These are phyloP conservation scores for Dryadomyces sulphureus DNA, from an alignment of 2,329 filamentous ascomycete species.

Conservation along the genomic window DNA sequence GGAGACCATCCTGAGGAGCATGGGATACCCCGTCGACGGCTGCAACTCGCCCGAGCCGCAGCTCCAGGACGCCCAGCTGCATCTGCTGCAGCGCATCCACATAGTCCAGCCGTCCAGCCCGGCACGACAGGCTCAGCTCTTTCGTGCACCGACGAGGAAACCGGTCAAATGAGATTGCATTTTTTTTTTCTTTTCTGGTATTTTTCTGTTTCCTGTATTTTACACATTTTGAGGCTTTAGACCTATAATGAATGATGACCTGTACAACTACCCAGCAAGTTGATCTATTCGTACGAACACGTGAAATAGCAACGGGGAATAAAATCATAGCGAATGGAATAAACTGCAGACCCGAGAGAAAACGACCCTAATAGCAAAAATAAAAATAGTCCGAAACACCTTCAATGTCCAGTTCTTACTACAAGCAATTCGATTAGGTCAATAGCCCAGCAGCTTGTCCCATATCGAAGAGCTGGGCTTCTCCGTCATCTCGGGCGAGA, in stretches of 20 bases:
- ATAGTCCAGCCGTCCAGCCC: background rate
- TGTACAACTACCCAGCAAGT: background rate
- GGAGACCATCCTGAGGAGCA: too few species aligned
- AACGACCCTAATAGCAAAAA: too few species aligned
- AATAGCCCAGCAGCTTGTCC: constrained; percentile 19
- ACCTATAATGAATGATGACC: background rate
- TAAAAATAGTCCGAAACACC: too few species aligned
- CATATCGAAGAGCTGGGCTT: constrained; percentile 28
- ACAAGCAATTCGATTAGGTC: background rate
- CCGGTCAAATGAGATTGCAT: background rate
- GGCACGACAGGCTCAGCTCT: background rate
- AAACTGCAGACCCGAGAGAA: too few species aligned
- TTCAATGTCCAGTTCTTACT: too few species aligned
- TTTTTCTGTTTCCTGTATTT: background rate
- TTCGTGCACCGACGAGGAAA: background rate
- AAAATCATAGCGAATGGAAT: too few species aligned
- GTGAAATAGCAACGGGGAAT: background rate
- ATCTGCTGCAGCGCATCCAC: background rate
- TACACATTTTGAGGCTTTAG: background rate
- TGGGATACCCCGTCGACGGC: background rate
- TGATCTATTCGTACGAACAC: background rate
- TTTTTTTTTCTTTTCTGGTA: background rate
- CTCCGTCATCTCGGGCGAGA: constrained; percentile 25
- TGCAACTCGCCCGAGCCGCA: background rate
- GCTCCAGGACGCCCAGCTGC: constrained; percentile 4